Conservation (phyloP, 148 eudicot species). For the Beta vulgaris region DNA sequence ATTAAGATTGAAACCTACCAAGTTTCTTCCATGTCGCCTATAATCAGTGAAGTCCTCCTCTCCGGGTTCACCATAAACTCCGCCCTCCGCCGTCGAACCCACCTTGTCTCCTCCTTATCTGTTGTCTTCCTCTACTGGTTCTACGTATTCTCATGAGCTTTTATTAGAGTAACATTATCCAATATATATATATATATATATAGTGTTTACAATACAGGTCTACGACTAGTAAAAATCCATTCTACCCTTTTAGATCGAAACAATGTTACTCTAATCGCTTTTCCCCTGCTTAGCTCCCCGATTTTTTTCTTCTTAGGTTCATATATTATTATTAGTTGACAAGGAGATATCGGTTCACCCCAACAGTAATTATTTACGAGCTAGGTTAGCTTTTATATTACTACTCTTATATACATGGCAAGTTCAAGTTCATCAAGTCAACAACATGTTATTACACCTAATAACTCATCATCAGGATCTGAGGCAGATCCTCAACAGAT, state of each 20-base stretch:
- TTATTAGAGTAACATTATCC: too few species aligned
- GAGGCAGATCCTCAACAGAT: neutral
- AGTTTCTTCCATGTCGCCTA: slow-evolving; percentile 48
- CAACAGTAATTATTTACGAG: too few species aligned
- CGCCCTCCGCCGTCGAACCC: slow-evolving; percentile 59
- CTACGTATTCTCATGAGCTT: slow-evolving; percentile 68
- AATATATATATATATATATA: too few species aligned
- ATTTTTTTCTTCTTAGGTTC: too few species aligned
- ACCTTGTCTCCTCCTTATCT: slow-evolving; percentile 70
- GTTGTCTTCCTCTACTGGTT: slow-evolving; percentile 85
- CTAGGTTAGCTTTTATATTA: too few species aligned
- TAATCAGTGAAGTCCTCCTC: slow-evolving; percentile 70
- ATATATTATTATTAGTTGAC: too few species aligned
- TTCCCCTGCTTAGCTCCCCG: too few species aligned
- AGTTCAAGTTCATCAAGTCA: slow-evolving; percentile 9
- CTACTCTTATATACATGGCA: slow-evolving; percentile 14
- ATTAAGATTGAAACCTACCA: neutral
- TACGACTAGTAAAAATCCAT: too few species aligned
- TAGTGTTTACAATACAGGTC: too few species aligned
- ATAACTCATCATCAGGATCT: slow-evolving; percentile 5
- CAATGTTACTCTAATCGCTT: too few species aligned
- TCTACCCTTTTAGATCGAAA: too few species aligned
- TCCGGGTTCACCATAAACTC: slow-evolving; percentile 63
- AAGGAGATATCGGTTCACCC: too few species aligned
- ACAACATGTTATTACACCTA: neutral